phyloP scores from a whole-genome alignment of 1,139 yeast species.

The Blastobotrys persicus region DNA sequence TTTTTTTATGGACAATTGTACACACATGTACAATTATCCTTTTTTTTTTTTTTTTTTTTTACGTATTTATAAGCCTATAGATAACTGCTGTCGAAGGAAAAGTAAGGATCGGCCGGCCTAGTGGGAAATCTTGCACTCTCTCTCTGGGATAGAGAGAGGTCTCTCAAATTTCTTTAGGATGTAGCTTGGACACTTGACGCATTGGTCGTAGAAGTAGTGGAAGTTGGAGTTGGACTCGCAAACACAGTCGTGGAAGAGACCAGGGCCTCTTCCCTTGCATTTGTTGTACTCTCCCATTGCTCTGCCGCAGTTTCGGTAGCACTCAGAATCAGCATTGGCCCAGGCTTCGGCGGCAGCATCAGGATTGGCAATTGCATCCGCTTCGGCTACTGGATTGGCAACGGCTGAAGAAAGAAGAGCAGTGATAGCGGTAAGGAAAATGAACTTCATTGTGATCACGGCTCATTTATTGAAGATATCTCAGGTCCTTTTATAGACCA shows the following conservation, averaged over 20 bases:
- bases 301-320: constrained; percentile 1
- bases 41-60: too few species aligned
- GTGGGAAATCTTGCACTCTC: neutral
- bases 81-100: too few species aligned
- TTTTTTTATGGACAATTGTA: too few species aligned
- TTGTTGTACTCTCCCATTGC: neutral
- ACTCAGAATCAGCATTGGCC: neutral
- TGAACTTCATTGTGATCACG: neutral
- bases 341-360: neutral
- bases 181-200: constrained; percentile 4
- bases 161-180: neutral
- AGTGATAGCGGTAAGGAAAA: neutral
- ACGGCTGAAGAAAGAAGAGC: neutral
- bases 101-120: too few species aligned
- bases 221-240: neutral
- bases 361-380: neutral
- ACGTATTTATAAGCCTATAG: neutral
- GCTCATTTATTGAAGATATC: neutral
- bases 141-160: neutral
- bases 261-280: neutral
- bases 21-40: too few species aligned
- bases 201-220: constrained; percentile 2
- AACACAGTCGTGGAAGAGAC: neutral
- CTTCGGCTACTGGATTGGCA: neutral
- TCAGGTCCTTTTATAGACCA: constrained; percentile 2